These are phyloP conservation scores for Boletus tomentosulus DNA, from an alignment of 768 basidiomycete species.

Conservation along the genomic window DNA sequence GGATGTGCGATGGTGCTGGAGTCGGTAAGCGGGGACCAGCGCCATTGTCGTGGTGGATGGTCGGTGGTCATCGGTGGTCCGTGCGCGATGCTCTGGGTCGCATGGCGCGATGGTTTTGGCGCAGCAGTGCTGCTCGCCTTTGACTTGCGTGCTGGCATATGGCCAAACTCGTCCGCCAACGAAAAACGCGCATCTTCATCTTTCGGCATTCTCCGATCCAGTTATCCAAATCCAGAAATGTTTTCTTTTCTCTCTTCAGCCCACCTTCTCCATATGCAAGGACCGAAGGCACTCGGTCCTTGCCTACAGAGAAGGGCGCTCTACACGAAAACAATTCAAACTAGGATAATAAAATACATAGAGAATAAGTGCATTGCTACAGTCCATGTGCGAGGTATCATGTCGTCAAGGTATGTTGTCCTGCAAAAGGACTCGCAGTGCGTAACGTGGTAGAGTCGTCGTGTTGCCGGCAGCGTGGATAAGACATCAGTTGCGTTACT, in stretches of 20 bases:
- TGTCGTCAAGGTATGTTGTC: constrained; percentile 25
- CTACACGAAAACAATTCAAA: constrained; percentile 1
- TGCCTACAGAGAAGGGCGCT: constrained; percentile 24
- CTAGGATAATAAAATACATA: constrained; percentile 21
- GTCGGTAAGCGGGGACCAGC: constrained; percentile 72
- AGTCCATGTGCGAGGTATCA: constrained; percentile 20
- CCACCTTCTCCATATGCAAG: constrained; percentile 29
- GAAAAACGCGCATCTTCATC: constrained; percentile 23
- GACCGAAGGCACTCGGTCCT: constrained; percentile 21
- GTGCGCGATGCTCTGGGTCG: constrained; percentile 10
- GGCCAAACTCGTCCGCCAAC: constrained; percentile 8
- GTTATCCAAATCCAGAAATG: constrained; percentile 11
- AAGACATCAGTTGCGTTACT: not conserved
- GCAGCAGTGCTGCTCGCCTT: constrained; percentile 40
- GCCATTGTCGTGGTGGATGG: constrained; percentile 31
- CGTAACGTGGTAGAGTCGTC: not conserved
- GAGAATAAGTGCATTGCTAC: constrained; percentile 20
- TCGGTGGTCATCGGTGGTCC: constrained; percentile 8
- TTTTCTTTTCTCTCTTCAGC: not conserved
- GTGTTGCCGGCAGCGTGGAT: not conserved
- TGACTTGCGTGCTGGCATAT: constrained; percentile 42
- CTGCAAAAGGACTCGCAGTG: constrained; percentile 5
- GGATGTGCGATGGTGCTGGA: constrained; percentile 58
- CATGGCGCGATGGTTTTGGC: constrained; percentile 12
- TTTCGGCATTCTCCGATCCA: constrained; percentile 19